Evolutionary conservation across 2,329 filamentous ascomycete genomes (phyloP), one percentile per base, ranked within the genome.

Genomic region (Fusarium compactum): DNA sequence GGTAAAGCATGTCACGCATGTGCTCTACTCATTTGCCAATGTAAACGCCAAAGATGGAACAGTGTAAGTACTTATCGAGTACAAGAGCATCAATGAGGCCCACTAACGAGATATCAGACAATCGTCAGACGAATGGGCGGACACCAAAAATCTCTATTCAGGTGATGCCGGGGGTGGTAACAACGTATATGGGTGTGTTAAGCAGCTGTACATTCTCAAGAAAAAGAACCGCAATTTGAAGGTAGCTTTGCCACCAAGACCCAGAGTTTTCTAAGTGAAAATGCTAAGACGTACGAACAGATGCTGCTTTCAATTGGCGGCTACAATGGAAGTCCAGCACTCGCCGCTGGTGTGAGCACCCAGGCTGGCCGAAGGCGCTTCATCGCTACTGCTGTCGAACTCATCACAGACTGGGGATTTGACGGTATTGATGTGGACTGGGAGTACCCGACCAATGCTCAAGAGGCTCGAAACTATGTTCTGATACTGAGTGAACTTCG

Each of bases 121-220:
- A n/a, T 74, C 78, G 5, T 75, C 72, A 1, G 79, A 81, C 8
- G 25, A 65, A 1, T 77, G 56, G 82, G 86, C 78, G 5, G 80
- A 95, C 63, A 69, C 84, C 0, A 84, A 94, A 56, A 93, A 91
- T 75, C 90, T 89, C 75, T 95, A 92, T 73, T 80, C 87, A 0
- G 82, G 80, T 15, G 92, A 95, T 77, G 70, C 87, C 2, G 87
- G 85, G 84, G 86, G 89, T 9, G 82, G 88, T 7, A 88, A 82
- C 62, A 94, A 95, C 76, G 88, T 90, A 53, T 94, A 94, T 74
- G 94, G 94, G 43, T 91, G 89, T 76, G 79, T 94, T 68, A 94
- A 94, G 81, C 92, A 95, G 77, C 82, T 97, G 2, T 93, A 87
- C 78, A 80, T 93, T 2, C 85, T 92, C 55, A 97, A 97, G 84